Base-by-base conservation (phyloP, 2,329 filamentous ascomycete species). In the Paramyrothecium roridum region DNA sequence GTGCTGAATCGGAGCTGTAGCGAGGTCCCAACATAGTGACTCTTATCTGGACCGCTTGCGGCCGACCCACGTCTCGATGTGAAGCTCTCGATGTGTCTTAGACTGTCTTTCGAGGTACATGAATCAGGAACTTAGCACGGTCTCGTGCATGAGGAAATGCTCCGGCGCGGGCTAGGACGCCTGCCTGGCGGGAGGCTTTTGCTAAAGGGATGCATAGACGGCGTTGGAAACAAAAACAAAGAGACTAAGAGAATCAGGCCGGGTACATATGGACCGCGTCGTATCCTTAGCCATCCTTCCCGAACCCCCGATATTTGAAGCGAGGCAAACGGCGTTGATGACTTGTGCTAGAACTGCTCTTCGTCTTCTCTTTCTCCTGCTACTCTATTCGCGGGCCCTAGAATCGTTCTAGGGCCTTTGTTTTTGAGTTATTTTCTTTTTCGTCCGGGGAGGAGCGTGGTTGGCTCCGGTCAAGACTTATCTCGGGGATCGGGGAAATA, bases 1-100 rank as follows among this genome's bases (percentile, higher is more conserved):
- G 80, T 53, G 81, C 76, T 55, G 81, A 84, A 66, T 82, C 81
- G 34, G 82, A 83, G 69, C 76, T 85, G 63, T 75, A 75, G 67
- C 55, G 54, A 46, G 61, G 61, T 60, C n/a, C 51, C 21, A 46
- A 55, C 52, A 34, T 20, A 21, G 33, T 51, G 52, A 53, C 54
- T 19, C 34, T 47, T 37, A 48, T 47, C 37, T n/a, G n/a, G 34
- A 37, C 47, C 23, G 48, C 43, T 19, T 48, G 46, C 48, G 22
- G 45, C n/a, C 40, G 37, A 43, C 16, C 4, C 7, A 13, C 7
- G 37, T 43, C 37, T 7, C 16, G 7, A 10, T 30, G n/a, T 26
- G 19, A 57, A 30, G 43, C 50, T 30, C 19, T 34, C 33, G 34
- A 33, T 52, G 19, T 56, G 53, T 53, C 50, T 52, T 52, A 50